Percentiles rank a stretch among this genome's conserved stretches.
phyloP scores from a whole-genome alignment of 2,329 filamentous ascomycete species.

The Apiospora phragmitis region DNA sequence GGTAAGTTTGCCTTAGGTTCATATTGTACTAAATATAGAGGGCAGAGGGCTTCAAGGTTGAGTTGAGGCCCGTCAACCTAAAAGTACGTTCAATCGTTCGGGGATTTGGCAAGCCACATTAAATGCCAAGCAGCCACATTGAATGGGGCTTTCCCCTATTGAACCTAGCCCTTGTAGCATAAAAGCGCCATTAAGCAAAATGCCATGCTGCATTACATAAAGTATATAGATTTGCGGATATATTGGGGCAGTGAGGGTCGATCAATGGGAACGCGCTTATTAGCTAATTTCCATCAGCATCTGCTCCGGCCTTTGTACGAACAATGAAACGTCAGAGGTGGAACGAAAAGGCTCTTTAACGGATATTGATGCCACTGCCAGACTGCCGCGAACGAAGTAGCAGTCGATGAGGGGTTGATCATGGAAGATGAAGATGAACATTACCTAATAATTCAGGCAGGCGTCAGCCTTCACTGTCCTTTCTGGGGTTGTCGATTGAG shows the following conservation, averaged over 20 bases:
- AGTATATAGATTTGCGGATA: conserved; percentile 3
- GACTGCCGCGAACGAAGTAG: not conserved
- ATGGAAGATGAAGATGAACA: not conserved
- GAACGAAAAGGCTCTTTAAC: not conserved
- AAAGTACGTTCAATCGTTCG: not conserved
- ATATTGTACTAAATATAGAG: not conserved
- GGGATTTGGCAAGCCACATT: not conserved
- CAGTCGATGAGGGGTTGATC: not conserved
- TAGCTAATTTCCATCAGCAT: not conserved
- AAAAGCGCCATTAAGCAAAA: not conserved
- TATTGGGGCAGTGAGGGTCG: not conserved
- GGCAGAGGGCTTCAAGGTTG: not conserved
- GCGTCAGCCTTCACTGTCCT: not conserved
- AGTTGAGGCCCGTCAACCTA: not conserved
- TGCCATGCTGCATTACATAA: not conserved
- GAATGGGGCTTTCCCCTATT: not conserved
- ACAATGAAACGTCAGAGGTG: not conserved
- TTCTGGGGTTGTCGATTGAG: not conserved
- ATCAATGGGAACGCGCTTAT: conserved; percentile 1
- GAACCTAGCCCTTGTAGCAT: not conserved
- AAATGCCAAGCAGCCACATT: not conserved
- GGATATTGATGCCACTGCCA: not conserved
- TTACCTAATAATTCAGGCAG: not conserved
- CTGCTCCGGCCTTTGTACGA: not conserved
- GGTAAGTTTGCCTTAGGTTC: not conserved